Base-by-base conservation (phyloP, 1,139 yeast genomes). In the Kodamaea sp. region DNA sequence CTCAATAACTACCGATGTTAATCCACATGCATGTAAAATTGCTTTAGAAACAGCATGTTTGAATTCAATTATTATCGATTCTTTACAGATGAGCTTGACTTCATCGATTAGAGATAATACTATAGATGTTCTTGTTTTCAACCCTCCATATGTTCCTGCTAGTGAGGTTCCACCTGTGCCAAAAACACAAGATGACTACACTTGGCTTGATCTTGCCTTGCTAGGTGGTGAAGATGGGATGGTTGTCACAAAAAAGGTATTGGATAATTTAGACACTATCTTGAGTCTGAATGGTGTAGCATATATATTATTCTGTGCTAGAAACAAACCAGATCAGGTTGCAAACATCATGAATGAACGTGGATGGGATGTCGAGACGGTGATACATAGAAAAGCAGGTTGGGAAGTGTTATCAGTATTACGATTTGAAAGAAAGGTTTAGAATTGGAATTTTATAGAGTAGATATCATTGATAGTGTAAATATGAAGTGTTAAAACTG, bases 101-200 rank as follows among this genome's bases (percentile, higher is more conserved):
- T 52, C 70, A 2, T 69, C 75, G 2, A 45, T 89, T 7, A 56
- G 75, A n/a, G 54, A 55, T 0, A 49, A 67, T 1, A 39, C 63
- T 2, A 70, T 88, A 1, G 97, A 92, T 54, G 45, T 89, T 2
- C 63, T 92, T 22, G 70, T 92, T 1, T 92, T 90, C 63, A 92
- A 92, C 53, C 97, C 98, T 2, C 98, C 98, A 0, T 92, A 92
- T 56, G 98, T 92, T 1, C 97, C 98, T 0, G 87, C 92, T 2
- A 87, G 79, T 41, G 66, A 63, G 2, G 75, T 77, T 1, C 83
- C 83, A 0, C 50, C 47, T 0, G 74, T 84, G 0, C 96, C 97
- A 0, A 37, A 41, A 1, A 37, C 48, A 1, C 72, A 63, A 1
- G 70, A 70, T 9, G 78, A 73, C 22, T 68, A 72, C 12, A 60